A percentile compares a stretch with the other conserved stretches of the same genome.
These are phyloP conservation scores for Thraustochytrium striatum DNA, from an alignment of 352 stramenopile genomes.

Conservation along the genomic window DNA sequence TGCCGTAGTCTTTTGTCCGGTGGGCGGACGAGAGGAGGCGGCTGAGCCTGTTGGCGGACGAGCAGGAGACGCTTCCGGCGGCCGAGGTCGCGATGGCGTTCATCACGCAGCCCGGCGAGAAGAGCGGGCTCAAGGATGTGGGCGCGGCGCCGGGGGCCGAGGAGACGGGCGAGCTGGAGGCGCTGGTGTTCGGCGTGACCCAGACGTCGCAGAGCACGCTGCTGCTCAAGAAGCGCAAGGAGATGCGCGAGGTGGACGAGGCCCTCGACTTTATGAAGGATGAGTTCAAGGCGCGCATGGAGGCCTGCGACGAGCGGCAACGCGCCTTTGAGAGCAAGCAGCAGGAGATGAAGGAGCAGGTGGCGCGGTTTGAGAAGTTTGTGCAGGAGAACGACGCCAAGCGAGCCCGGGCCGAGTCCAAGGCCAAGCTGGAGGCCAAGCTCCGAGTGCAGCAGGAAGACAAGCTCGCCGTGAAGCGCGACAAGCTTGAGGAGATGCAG, in stretches of 20 bases:
- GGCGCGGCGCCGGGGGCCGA: neutral
- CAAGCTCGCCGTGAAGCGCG: constrained; percentile 54
- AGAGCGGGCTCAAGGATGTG: neutral
- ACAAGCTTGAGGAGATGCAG: constrained; percentile 50
- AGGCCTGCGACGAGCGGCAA: constrained; percentile 81
- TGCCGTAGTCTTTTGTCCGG: too few relatives aligned
- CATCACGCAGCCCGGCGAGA: neutral
- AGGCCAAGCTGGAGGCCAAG: constrained; percentile 83
- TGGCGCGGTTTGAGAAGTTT: constrained; percentile 91
- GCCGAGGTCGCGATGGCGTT: constrained; percentile 17
- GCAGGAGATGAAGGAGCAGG: constrained; percentile 83
- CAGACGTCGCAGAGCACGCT: constrained; percentile 83
- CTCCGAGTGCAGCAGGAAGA: constrained; percentile 77
- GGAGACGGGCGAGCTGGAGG: constrained; percentile 50
- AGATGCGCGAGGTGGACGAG: constrained; percentile 89
- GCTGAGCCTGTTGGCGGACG: too few relatives aligned
- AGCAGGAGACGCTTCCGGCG: too few relatives aligned
- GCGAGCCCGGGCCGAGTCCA: constrained; percentile 81
- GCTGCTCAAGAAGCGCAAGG: constrained; percentile 82
- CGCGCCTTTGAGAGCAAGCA: constrained; percentile 84
- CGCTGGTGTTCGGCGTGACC: constrained; percentile 80
- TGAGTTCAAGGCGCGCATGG: constrained; percentile 77
- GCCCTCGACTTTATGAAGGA: constrained; percentile 86
- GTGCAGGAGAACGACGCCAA: constrained; percentile 87
- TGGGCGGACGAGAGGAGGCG: too few relatives aligned